Percentiles rank a stretch among this genome's conserved stretches.
phyloP scores from a whole-genome alignment of 2,329 filamentous ascomycete genomes.

The Dryadomyces quercus-mongolicae region DNA sequence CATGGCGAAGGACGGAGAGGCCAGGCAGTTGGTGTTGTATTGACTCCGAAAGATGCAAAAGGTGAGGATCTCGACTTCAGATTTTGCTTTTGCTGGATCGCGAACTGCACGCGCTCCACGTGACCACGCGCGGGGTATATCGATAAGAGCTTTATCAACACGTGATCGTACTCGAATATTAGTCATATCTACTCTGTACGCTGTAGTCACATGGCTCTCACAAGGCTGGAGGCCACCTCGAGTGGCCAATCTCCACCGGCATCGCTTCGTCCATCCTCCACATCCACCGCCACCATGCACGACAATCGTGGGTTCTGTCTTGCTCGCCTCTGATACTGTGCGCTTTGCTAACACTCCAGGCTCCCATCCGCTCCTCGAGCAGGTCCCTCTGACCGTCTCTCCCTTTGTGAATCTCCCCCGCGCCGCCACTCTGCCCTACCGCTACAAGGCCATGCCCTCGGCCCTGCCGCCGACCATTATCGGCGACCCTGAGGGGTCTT shows the following conservation, averaged over 20 bases:
- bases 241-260: background rate
- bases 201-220: too few relatives aligned
- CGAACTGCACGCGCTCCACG: too few relatives aligned
- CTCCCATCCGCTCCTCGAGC: constrained; percentile 77
- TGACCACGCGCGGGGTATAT: background rate
- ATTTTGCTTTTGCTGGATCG: too few relatives aligned
- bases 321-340: too few relatives aligned
- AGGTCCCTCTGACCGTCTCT: constrained; percentile 86
- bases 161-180: constrained; percentile 5
- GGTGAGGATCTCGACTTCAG: too few relatives aligned
- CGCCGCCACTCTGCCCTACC: constrained; percentile 86
- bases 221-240: too few relatives aligned
- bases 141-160: background rate
- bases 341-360: constrained; percentile 37
- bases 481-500: constrained; percentile 20
- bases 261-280: background rate
- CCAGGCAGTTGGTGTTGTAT: background rate
- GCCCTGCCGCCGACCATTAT: constrained; percentile 63
- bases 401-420: constrained; percentile 87
- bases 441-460: constrained; percentile 81
- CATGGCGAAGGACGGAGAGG: background rate
- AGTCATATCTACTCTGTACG: too few relatives aligned
- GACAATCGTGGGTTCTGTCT: constrained; percentile 8
- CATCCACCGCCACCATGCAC: constrained; percentile 5
- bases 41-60: too few relatives aligned